A percentile compares a stretch with the other conserved stretches of the same genome.
phyloP scores from a whole-genome alignment of 2,329 filamentous ascomycete genomes.

The Fusarium sp. region DNA sequence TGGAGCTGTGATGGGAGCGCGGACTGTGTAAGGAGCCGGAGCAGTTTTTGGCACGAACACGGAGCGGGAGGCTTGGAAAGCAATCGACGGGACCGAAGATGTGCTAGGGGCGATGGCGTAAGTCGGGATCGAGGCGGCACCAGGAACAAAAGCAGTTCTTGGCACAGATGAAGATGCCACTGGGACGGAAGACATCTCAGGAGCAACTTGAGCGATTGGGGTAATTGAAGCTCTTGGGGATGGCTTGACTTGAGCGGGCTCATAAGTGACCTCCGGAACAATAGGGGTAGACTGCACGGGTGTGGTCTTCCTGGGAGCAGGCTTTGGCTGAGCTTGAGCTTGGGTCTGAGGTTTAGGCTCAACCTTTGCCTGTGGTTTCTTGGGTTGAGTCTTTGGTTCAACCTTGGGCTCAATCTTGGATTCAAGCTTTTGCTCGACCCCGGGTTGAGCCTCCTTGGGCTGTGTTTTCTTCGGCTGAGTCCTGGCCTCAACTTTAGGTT shows the following conservation, averaged over 20 bases:
- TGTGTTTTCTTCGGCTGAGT: background rate
- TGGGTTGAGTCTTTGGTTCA: background rate
- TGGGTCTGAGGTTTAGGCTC: background rate
- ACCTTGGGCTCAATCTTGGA: background rate
- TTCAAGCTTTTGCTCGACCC: background rate
- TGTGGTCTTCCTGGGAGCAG: background rate
- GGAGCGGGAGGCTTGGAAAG: conserved; percentile 3
- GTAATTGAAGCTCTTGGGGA: background rate
- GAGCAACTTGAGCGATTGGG: background rate
- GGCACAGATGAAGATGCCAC: conserved; percentile 1
- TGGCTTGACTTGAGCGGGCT: background rate
- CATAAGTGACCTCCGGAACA: background rate
- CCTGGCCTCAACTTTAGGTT: too few species aligned
- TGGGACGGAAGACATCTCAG: background rate
- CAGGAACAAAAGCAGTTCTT: background rate
- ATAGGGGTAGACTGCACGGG: background rate
- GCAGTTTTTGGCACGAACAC: conserved; percentile 19
- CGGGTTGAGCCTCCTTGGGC: background rate
- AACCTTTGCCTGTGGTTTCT: background rate
- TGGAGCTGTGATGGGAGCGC: conserved; percentile 21
- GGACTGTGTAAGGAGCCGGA: conserved; percentile 19
- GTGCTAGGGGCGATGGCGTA: background rate
- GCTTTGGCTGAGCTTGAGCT: conserved; percentile 2
- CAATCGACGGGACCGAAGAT: background rate
- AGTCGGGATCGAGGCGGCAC: background rate